Evolutionary conservation across 2,329 filamentous ascomycete species (phyloP), one percentile per base, ranked within the genome.

Genomic region (Akanthomyces lecanii): DNA sequence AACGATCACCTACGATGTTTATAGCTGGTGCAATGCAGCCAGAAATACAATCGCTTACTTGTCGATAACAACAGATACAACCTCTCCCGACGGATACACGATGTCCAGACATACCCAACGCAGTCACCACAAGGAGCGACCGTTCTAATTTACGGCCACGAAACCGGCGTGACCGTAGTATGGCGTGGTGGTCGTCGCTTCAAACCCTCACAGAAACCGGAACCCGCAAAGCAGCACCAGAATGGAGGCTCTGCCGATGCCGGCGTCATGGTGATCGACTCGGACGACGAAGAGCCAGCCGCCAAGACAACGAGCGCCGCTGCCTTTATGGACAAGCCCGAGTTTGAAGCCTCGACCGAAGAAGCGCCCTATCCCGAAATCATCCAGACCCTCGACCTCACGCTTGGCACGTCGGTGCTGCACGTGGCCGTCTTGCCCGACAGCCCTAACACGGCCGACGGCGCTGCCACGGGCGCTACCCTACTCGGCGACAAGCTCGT

Each of bases 161-260:
- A 87, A 64, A 85, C 82, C 71, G 86, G 86, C 51, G 73, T 88
- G 48, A 85, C 81, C 3, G 69, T 89, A 44, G 73, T 85, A 28
- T 89, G 86, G 86, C 81, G 85, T 48, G 86, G 86, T 52, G 86
- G 86, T 12, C 80, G 79, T 57, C 78, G 79, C n/a, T 83, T 89
- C 68, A 88, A 85, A 70, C 65, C 76, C 1, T 66, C 73, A 1
- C 73, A 76, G 44, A 77, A 79, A 58, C 68, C 71, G 11, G 56
- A 62, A 18, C 65, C 67, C 1, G 66, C 67, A 10, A 75, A 75
- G 63, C 75, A 76, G 63, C 84, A 83, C 66, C 77, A 78, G 53
- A 87, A 87, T 66, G 85, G 85, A 16, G 52, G 50, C 14, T 67
- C 74, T 0, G 70, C 72, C 4, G 79, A 81, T 21, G 83, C 86